phyloP scores from a whole-genome alignment of 352 stramenopile genomes.

The Blastocystis sp. region DNA sequence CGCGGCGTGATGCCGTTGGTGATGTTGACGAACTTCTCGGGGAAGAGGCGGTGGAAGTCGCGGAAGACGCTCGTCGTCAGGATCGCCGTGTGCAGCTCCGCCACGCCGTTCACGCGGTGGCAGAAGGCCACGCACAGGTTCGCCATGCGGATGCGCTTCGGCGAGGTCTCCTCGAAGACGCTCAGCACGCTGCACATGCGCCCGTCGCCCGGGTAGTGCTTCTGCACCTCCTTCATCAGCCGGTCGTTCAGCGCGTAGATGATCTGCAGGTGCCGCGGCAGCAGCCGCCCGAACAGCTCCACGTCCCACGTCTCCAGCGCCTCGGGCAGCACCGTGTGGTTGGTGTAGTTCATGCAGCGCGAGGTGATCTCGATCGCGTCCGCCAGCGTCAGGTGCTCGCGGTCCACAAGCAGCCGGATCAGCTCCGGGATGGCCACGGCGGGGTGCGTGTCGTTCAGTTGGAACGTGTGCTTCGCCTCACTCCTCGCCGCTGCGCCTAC shows the following conservation, averaged over 20 bases:
- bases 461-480: constrained; percentile 57
- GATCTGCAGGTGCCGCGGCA: constrained; percentile 71
- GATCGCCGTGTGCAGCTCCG: constrained; percentile 71
- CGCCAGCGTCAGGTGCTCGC: constrained; percentile 54
- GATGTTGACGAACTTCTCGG: constrained; percentile 73
- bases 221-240: constrained; percentile 70
- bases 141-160: constrained; percentile 71
- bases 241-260: constrained; percentile 72
- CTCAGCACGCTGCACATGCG: constrained; percentile 62
- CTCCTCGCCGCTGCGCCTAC: not conserved
- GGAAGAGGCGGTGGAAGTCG: constrained; percentile 71
- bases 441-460: constrained; percentile 72
- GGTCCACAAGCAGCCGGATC: constrained; percentile 71
- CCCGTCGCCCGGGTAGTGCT: constrained; percentile 63
- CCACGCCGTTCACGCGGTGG: constrained; percentile 72
- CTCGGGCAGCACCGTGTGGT: constrained; percentile 72
- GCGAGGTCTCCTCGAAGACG: constrained; percentile 71
- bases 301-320: constrained; percentile 72
- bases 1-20: constrained; percentile 72
- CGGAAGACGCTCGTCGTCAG: constrained; percentile 70
- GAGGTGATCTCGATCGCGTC: constrained; percentile 70
- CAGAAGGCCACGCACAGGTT: constrained; percentile 70
- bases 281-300: constrained; percentile 68
- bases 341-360: constrained; percentile 71
- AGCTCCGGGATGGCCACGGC: constrained; percentile 70